Evolutionary conservation across 306 rosid species (phyloP), one percentile per base, ranked within the genome.

Genomic region (Ochetophila trinervis): DNA sequence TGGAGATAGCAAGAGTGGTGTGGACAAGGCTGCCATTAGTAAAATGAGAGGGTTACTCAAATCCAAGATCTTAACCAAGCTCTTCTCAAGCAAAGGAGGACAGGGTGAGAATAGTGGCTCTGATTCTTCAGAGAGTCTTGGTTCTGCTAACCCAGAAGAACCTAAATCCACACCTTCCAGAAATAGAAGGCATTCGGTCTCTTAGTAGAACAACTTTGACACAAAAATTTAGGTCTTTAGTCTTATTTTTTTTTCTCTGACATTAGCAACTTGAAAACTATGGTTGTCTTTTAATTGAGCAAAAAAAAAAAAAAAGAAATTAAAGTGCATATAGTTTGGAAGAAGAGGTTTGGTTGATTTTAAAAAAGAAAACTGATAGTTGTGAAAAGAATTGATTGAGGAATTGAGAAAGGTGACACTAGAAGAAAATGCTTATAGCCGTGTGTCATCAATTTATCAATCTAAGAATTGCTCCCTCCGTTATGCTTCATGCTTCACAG

Each of bases 151-250:
- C 61, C 96, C 90, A 5, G 99, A 93, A 78, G 99, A 93, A 76
- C 91, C 66, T 13, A 94, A 90, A 78, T 88, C 88, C 13, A 90
- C 97, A 8, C 95, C 97, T 60, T 90, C 88, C 18, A 84, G 99
- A 79, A 94, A 88, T 62, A 79, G 91, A 78, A 90, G 99, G 81
- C 86, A 86, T 83, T 90, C 99, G 57, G 97, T 90, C 65, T 94
- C 99, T n/a, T 94, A 74, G 86, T 62, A 45, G 36, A 75, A 74
- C 63, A 74, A 62, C 63, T 65, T 63, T 21, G 62, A 51, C 55
- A 64, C 20, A 63, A 18, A 60, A 48, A 47, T 60, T 8, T 16
- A 69, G 75, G 73, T 65, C 50, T 73, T n/a, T 75, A 51, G 32
- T 35, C 15, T 19, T 35, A 57, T 57, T 55, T 66, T 62, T 65